Evolutionary conservation across 1,139 yeast genomes (phyloP).

Genomic region (Taphrina sp.): DNA sequence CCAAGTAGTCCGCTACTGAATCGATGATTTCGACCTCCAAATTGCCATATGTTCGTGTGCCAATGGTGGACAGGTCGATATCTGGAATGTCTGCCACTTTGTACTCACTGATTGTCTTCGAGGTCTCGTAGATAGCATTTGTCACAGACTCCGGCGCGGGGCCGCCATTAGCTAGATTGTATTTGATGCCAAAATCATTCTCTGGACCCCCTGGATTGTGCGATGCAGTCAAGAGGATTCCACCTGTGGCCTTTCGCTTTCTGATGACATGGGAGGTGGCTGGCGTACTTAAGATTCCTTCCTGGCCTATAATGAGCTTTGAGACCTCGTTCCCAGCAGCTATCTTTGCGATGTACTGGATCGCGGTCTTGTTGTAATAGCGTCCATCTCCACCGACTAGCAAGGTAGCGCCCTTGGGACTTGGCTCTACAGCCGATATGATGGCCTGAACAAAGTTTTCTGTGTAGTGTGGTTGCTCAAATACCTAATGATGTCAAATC

Average conservation of each 20-base stretch:
- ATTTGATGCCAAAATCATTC: constrained; percentile 92
- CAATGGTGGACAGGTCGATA: constrained; percentile 62
- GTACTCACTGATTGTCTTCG: constrained; percentile 60
- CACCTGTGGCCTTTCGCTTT: constrained; percentile 78
- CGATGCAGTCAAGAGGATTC: constrained; percentile 92
- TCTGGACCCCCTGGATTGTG: constrained; percentile 97
- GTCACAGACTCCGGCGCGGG: constrained; percentile 99
- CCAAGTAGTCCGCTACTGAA: constrained; percentile 72
- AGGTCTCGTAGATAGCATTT: constrained; percentile 72
- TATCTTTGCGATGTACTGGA: constrained; percentile 76
- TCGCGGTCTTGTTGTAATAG: constrained; percentile 76
- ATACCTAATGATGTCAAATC: constrained; percentile 48
- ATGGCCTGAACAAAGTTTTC: constrained; percentile 92
- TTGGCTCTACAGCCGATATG: constrained; percentile 86
- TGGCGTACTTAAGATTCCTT: constrained; percentile 89
- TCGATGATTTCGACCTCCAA: constrained; percentile 77
- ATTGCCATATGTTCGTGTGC: constrained; percentile 50
- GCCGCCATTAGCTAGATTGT: constrained; percentile 92
- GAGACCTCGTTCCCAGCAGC: constrained; percentile 83
- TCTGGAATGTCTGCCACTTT: constrained; percentile 49
- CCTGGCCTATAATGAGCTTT: constrained; percentile 79
- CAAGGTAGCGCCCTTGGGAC: constrained; percentile 66
- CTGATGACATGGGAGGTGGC: constrained; percentile 93
- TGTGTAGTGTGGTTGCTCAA: constrained; percentile 76
- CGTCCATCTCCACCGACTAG: constrained; percentile 98